Evolutionary conservation across 2,329 filamentous ascomycete species (phyloP), one percentile per base, ranked within the genome.

Genomic region (Colletotrichum neosansevieriae): DNA sequence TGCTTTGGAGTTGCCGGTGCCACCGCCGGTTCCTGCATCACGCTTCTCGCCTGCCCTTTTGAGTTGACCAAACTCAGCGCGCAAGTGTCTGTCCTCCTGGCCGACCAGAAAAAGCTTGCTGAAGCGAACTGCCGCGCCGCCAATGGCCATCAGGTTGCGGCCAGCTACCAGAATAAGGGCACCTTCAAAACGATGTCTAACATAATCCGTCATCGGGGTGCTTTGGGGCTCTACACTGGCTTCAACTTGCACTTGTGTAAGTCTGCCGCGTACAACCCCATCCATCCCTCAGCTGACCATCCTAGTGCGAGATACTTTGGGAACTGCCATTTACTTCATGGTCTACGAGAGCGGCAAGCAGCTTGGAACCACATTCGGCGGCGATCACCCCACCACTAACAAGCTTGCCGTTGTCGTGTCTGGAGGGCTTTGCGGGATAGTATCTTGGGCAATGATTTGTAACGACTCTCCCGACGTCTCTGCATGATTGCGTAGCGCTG

Each of bases 271-370:
- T 67, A 67, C 57, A 67, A 63, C 58, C 63, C 57, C 63, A 49
- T 54, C 15, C 42, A 45, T 51, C 63, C 50, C 57, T 49, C 29
- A 63, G 40, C 47, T 63, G 32, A 60, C 17, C 29, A 19, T n/a
- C 50, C 32, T 64, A 93, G 92, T 94, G 74, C 88, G 93, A 69
- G 93, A 97, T 79, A 94, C 92, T 1, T 84, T 96, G 69, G 93
- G 93, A 61, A 97, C 93, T 1, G 88, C 89, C 34, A 93, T 95
- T 66, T 97, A 97, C 78, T 97, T 97, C 76, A 93, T 92, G 81
- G 94, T 93, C 34, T 97, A 97, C 77, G 93, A 97, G 79, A 94
- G 92, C 77, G 89, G 89, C 73, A 97, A 97, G 76, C 93, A 96
- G 77, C 81, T 95, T 24, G 86, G 94, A 71, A 92, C 91, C 19